phyloP scores from a whole-genome alignment of 805 yeast genomes.

The Gaillardinia entomophila region DNA sequence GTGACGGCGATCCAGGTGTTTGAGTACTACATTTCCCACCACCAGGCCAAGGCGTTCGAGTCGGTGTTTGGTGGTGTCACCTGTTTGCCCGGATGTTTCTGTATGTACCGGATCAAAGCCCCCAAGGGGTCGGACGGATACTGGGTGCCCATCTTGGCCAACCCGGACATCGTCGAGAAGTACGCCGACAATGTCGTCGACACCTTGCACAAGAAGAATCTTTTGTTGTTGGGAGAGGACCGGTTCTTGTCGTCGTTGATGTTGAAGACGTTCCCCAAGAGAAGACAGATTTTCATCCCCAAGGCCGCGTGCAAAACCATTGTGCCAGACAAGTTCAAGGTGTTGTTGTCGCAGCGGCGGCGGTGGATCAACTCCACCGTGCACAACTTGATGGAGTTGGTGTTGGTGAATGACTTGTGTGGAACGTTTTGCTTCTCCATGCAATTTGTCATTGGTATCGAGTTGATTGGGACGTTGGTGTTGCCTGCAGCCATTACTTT shows the following conservation, averaged over 20 bases:
- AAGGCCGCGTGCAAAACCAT: slow-evolving; percentile 90
- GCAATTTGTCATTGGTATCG: slow-evolving; percentile 86
- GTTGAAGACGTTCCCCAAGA: slow-evolving; percentile 83
- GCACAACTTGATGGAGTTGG: slow-evolving; percentile 85
- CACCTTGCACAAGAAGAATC: slow-evolving; percentile 80
- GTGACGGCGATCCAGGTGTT: slow-evolving; percentile 91
- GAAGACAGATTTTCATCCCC: slow-evolving; percentile 81
- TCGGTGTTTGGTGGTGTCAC: slow-evolving; percentile 94
- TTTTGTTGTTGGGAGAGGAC: slow-evolving; percentile 85
- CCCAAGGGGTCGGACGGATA: slow-evolving; percentile 67
- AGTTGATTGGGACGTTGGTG: slow-evolving; percentile 80
- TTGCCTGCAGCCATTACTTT: slow-evolving; percentile 84
- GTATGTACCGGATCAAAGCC: slow-evolving; percentile 84
- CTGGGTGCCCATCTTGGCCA: slow-evolving; percentile 92
- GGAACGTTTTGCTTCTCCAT: slow-evolving; percentile 93
- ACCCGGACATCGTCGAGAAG: slow-evolving; percentile 89
- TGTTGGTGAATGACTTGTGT: slow-evolving; percentile 78
- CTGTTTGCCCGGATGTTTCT: slow-evolving; percentile 93
- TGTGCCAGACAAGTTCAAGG: slow-evolving; percentile 78
- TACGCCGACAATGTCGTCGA: slow-evolving; percentile 82
- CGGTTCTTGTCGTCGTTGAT: slow-evolving; percentile 78
- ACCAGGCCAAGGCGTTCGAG: slow-evolving; percentile 90
- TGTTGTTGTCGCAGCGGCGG: slow-evolving; percentile 85
- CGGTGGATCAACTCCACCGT: slow-evolving; percentile 96
- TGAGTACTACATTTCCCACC: slow-evolving; percentile 90